Evolutionary conservation across 2,329 filamentous ascomycete species (phyloP), one percentile per base, ranked within the genome.

Genomic region (Verticillium nubilum): DNA sequence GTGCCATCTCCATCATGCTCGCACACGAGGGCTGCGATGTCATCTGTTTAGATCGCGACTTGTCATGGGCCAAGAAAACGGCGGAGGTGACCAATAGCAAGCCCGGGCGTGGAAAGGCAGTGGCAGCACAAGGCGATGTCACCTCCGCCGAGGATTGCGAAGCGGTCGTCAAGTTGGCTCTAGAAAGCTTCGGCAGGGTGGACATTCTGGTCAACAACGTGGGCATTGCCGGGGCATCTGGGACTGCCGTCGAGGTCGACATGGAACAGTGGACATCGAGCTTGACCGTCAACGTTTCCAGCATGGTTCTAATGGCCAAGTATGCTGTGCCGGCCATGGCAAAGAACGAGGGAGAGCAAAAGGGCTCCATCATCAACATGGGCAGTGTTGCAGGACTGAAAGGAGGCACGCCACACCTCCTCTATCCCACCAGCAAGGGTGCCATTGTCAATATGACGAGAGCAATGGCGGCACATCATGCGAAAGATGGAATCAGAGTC

Each of bases 141-240:
- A 86, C 83, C 0, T 69, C 71, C 1, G 74, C 79, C 17, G 59
- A 60, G 0, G 82, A 86, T 58, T 89, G 85, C 65, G 71, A 80
- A 56, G 63, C 61, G 1, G 70, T 73, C 1, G 72, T 80, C 6
- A 61, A 75, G 0, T 59, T 68, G 0, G 78, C 85, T 0, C 15
- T 85, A 1, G 61, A 74, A 2, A 65, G 69, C 1, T 88, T 82
- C 63, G 84, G 84, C 0, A 73, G 82, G 1, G 63, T 89, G 2
- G 85, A 89, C 65, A 85, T 89, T 50, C 72, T 89, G 1, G 74
- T 89, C 35, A 89, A 89, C 66, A 85, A 84, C 59, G 86, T 89
- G 2, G 87, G 87, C 0, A 74, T 88, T 23, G 76, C 77, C 4
- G 87, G 87, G 0, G 79, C 85, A 0, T 59, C 72, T 1, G 87